Evolutionary conservation across 2,329 filamentous ascomycete species (phyloP), one percentile per base, ranked within the genome.

Genomic region (Pseudocercospora cruenta): DNA sequence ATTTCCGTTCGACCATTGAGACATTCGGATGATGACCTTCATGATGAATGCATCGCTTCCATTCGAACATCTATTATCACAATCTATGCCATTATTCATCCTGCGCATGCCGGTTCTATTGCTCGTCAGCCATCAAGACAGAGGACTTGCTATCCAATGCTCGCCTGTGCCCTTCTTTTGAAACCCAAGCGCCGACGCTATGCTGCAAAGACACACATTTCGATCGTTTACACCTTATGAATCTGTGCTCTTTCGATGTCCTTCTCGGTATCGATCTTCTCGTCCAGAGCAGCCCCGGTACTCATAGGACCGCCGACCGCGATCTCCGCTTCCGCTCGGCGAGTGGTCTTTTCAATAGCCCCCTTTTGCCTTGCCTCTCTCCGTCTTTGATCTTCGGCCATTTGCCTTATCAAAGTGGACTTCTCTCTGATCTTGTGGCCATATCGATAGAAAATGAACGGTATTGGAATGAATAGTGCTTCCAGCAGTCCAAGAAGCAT

Each of bases 401-500:
- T 84, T 21, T 72, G 69, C 22, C 80, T 72, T 66, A 89, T 89
- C 71, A 89, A 75, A 10, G 77, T 73, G 65, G 85, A 86, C 79
- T 84, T 84, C 74, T 82, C 77, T 58, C 88, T 77, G 68, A 90
- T 88, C 76, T 81, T 83, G 57, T 84, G 74, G 14, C 80, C 81
- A 63, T 81, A 82, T n/a, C 74, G 73, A 62, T 80, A 82, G 60
- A 82, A 82, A 4, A 82, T 68, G 63, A 81, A 81, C 0, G 81
- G 81, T 33, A 82, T 70, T 0, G 93, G 92, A 16, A 95, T 90
- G 72, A 93, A 86, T 0, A 83, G 81, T 1, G 92, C 86, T 72
- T 94, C 91, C 2, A 96, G 80, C 60, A 94, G 73, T 0, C 90
- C 91, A 2, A 95, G 81, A 55, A 95, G 80, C 0, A 91, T 94